Percentiles rank a stretch among this genome's conserved stretches.
Conservation (phyloP, 192 early-diverging fungal species). For the Chytriomyces sp. region DNA sequence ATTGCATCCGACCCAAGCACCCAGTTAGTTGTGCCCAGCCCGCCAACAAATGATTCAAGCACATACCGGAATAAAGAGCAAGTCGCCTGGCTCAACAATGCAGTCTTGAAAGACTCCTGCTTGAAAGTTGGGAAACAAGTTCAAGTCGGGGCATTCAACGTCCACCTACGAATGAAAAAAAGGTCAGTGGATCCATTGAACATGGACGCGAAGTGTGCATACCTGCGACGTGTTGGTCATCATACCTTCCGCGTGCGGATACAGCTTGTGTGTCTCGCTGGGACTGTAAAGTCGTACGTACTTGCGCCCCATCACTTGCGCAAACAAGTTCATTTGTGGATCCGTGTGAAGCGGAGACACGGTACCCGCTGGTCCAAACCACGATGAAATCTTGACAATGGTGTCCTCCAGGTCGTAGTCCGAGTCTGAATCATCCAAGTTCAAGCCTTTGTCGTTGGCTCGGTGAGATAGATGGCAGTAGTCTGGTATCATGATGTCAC, state of each 20-base stretch:
- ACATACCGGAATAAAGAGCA: constrained; percentile 86
- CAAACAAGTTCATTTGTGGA: constrained; percentile 77
- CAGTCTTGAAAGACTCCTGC: constrained; percentile 68
- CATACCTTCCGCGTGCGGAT: constrained; percentile 57
- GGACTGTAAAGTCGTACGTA: constrained; percentile 76
- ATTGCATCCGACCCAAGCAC: too few species aligned
- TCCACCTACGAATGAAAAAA: constrained; percentile 55
- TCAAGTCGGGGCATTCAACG: constrained; percentile 62
- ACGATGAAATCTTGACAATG: constrained; percentile 61
- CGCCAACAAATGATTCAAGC: background rate
- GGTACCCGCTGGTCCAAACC: constrained; percentile 83
- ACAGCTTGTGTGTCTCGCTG: constrained; percentile 58
- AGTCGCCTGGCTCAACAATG: constrained; percentile 71
- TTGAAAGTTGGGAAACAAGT: constrained; percentile 57
- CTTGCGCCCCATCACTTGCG: constrained; percentile 83
- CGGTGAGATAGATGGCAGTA: constrained; percentile 60
- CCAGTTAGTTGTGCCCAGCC: too few species aligned
- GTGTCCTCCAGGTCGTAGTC: constrained; percentile 42
- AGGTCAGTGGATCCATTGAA: constrained; percentile 16
- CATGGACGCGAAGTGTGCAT: constrained; percentile 17
- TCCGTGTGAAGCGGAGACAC: constrained; percentile 87
- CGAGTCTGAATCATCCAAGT: constrained; percentile 36
- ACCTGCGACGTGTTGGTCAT: constrained; percentile 73
- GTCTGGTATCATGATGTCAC: constrained; percentile 77
- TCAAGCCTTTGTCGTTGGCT: constrained; percentile 25